A percentile compares a stretch with the other conserved stretches of the same genome.
These are phyloP conservation scores for Colletotrichum incanum DNA, from an alignment of 2,329 filamentous ascomycete species.

Conservation along the genomic window DNA sequence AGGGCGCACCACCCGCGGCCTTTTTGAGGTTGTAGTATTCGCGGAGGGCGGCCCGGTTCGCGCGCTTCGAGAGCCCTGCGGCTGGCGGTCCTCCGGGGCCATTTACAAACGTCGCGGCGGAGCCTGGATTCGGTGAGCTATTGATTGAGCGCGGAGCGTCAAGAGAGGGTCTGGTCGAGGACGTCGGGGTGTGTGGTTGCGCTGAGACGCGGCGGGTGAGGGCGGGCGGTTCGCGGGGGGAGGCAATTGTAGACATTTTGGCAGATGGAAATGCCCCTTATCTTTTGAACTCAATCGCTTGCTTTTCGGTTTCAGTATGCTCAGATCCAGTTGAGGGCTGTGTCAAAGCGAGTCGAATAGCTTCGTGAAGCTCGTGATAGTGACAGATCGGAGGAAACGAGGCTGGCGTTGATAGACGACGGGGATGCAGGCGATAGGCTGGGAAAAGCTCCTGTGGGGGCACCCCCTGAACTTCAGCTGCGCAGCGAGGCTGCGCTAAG, in stretches of 20 bases:
- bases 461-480: slow-evolving; percentile 29
- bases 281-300: neutral
- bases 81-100: slow-evolving; percentile 47
- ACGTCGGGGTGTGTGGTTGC: slow-evolving; percentile 75
- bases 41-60: slow-evolving; percentile 89
- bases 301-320: neutral
- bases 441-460: slow-evolving; percentile 39
- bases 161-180: slow-evolving; percentile 82
- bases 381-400: slow-evolving; percentile 22
- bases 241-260: slow-evolving; percentile 76
- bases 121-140: slow-evolving; percentile 66
- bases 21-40: slow-evolving; percentile 93
- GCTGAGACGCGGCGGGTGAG: slow-evolving; percentile 71
- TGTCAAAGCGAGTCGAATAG: neutral
- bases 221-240: slow-evolving; percentile 72
- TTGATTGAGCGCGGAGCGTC: slow-evolving; percentile 75
- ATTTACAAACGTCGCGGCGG: slow-evolving; percentile 47
- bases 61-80: slow-evolving; percentile 59
- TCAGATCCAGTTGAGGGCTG: neutral
- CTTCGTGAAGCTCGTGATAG: slow-evolving; percentile 9
- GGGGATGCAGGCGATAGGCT: slow-evolving; percentile 34
- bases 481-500: slow-evolving; percentile 34
- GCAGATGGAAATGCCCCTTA: neutral
- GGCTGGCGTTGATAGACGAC: slow-evolving; percentile 22
- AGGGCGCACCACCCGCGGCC: slow-evolving; percentile 55